Conservation (phyloP, 257 asterid species). For the Handroanthus guayacan region DNA sequence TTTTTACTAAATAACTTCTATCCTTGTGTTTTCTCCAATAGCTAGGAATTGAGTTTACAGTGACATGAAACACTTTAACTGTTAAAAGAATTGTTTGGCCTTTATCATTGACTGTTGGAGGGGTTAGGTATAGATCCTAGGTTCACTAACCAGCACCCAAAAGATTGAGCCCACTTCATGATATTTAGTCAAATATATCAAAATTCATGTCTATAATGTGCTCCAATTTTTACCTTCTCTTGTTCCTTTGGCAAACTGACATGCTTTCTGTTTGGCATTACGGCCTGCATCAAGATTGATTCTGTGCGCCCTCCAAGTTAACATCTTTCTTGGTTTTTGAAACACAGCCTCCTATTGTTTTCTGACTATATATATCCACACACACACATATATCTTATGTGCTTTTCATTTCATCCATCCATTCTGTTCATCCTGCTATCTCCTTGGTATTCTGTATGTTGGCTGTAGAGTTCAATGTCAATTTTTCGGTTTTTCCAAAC, state of each 20-base stretch:
- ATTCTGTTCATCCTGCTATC: background rate
- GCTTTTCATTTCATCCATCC: too few species aligned
- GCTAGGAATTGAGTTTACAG: slow-evolving; percentile 3
- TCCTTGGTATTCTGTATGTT: background rate
- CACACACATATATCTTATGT: too few species aligned
- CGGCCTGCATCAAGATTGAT: slow-evolving; percentile 18
- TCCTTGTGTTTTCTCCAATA: background rate
- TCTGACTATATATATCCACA: background rate
- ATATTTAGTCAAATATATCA: background rate
- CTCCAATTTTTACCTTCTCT: slow-evolving; percentile 19
- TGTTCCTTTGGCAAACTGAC: slow-evolving; percentile 11
- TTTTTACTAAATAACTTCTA: slow-evolving; percentile 3
- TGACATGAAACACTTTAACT: slow-evolving; percentile 14
- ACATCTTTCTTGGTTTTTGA: background rate
- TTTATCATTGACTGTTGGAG: slow-evolving; percentile 8
- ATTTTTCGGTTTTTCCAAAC: too few species aligned
- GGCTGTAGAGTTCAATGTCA: too few species aligned
- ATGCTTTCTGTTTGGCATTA: slow-evolving; percentile 13
- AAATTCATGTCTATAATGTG: background rate
- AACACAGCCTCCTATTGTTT: background rate
- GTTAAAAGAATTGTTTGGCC: background rate
- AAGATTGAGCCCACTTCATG: background rate
- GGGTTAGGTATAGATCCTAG: slow-evolving; percentile 12
- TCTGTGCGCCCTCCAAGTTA: slow-evolving; percentile 4
- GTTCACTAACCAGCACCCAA: background rate